These are phyloP conservation scores for Penicillium brasilianum DNA, from an alignment of 2,329 filamentous ascomycete genomes.

Conservation along the genomic window DNA sequence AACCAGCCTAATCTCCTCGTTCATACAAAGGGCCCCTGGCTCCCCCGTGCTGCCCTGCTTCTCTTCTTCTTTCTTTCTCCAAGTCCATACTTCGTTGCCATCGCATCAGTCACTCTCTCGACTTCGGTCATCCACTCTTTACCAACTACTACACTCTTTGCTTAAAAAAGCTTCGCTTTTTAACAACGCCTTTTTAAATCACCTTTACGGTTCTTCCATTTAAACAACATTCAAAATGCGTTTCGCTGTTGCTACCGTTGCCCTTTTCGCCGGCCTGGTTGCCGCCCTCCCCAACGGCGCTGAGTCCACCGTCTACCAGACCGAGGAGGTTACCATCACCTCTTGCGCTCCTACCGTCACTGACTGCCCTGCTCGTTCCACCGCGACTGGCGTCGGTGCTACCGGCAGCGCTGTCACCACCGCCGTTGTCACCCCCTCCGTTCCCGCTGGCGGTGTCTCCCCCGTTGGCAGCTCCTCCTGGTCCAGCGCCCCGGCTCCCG, in stretches of 20 bases:
- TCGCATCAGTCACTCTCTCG: conserved; percentile 44
- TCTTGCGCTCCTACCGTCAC: conserved; percentile 65
- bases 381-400: conserved; percentile 21
- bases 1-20: conserved; percentile 44
- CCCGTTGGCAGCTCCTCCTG: conserved; percentile 24
- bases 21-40: conserved; percentile 44
- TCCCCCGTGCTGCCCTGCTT: conserved; percentile 33
- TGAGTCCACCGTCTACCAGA: conserved; percentile 60
- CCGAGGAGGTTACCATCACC: conserved; percentile 66
- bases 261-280: conserved; percentile 49
- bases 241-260: conserved; percentile 49
- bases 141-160: conserved; percentile 26
- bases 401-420: conserved; percentile 17
- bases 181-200: conserved; percentile 29
- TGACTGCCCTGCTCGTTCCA: conserved; percentile 58
- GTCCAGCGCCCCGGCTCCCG: conserved; percentile 24
- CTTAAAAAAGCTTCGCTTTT: conserved; percentile 37
- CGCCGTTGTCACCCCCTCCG: conserved; percentile 22
- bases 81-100: conserved; percentile 40
- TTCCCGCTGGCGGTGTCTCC: conserved; percentile 26
- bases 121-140: conserved; percentile 54
- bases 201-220: conserved; percentile 41
- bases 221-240: conserved; percentile 47
- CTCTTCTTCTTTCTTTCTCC: conserved; percentile 35
- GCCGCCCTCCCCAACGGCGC: conserved; percentile 42